Conservation (phyloP, 495 filamentous ascomycete species). For the Penicillium angulare region DNA sequence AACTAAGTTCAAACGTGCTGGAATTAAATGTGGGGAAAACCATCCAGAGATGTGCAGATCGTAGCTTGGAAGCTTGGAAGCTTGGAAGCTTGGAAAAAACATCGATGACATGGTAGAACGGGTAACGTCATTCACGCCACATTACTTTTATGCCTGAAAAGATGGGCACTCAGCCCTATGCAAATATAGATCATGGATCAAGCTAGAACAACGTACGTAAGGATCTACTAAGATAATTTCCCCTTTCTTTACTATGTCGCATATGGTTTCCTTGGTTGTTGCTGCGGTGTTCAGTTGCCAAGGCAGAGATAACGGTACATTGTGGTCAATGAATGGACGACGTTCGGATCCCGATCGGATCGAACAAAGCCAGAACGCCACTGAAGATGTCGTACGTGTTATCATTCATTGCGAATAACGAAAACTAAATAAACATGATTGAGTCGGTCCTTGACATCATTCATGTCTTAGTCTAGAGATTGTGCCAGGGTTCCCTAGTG, state of each 20-base stretch:
- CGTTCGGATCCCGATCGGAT: too few relatives aligned
- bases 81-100: neutral
- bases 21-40: neutral
- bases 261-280: neutral
- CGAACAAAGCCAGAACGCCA: too few relatives aligned
- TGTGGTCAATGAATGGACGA: too few relatives aligned
- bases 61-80: too few relatives aligned
- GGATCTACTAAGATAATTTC: neutral
- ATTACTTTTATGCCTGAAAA: neutral
- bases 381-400: too few relatives aligned
- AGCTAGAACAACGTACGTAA: neutral
- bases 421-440: too few relatives aligned
- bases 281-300: neutral
- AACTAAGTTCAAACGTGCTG: neutral
- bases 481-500: too few relatives aligned
- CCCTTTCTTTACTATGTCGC: neutral
- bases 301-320: too few relatives aligned
- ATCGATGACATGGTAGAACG: neutral
- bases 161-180: neutral
- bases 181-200: neutral
- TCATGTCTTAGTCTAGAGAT: too few relatives aligned
- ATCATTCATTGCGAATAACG: too few relatives aligned
- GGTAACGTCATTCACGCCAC: neutral
- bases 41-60: too few relatives aligned
- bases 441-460: too few relatives aligned